phyloP scores from a whole-genome alignment of 2,329 filamentous ascomycete genomes.

The Apiospora marii region DNA sequence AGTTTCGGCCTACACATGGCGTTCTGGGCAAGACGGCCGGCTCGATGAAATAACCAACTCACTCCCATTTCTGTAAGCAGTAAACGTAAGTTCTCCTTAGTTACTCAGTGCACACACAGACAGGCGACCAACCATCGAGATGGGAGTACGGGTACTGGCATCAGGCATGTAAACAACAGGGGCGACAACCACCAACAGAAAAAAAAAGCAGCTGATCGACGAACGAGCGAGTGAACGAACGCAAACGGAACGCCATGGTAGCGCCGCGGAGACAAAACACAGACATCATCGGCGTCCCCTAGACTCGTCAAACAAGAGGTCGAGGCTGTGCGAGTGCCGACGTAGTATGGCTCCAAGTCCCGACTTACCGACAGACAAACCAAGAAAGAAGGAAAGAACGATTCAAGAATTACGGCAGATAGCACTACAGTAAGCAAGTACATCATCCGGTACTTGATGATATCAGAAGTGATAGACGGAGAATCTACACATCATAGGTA shows the following conservation, averaged over 20 bases:
- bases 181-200: not conserved
- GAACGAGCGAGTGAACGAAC: not conserved
- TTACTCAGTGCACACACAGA: not conserved
- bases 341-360: not conserved
- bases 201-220: constrained; percentile 2
- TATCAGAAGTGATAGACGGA: not conserved
- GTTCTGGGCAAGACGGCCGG: not conserved
- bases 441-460: not conserved
- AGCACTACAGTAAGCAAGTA: not conserved
- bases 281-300: constrained; percentile 1
- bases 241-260: constrained; percentile 14
- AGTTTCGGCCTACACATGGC: constrained; percentile 8
- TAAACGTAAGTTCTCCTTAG: too few relatives aligned
- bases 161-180: not conserved
- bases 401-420: not conserved
- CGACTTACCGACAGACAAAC: not conserved
- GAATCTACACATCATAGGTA: too few relatives aligned
- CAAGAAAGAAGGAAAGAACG: not conserved
- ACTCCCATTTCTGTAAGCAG: too few relatives aligned
- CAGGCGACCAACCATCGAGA: not conserved
- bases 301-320: not conserved
- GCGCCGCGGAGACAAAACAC: not conserved
- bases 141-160: not conserved
- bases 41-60: not conserved
- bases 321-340: constrained; percentile 19